Conservation (phyloP, 2,329 filamentous ascomycete species). For the Atkinsonella hypoxylon region DNA sequence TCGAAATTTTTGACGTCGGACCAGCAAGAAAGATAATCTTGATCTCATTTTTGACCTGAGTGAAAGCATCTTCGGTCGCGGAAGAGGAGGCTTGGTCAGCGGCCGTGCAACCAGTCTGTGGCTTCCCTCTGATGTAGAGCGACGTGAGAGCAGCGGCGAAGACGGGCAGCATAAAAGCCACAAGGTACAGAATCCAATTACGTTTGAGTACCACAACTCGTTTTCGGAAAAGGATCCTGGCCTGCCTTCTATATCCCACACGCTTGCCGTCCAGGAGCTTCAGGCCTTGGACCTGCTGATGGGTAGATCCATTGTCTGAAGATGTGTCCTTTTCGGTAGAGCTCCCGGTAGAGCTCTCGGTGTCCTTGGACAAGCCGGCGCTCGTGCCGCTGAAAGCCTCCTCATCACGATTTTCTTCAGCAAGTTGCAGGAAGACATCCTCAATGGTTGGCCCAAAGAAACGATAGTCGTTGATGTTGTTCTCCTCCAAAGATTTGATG, state of each 20-base stretch:
- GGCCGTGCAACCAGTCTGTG: slow-evolving; percentile 39
- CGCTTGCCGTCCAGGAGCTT: slow-evolving; percentile 55
- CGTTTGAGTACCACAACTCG: slow-evolving; percentile 63
- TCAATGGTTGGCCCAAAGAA: slow-evolving; percentile 85
- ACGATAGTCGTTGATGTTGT: slow-evolving; percentile 63
- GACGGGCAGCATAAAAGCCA: slow-evolving; percentile 67
- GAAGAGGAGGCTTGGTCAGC: slow-evolving; percentile 32
- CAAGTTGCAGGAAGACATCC: slow-evolving; percentile 79
- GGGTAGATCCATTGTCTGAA: slow-evolving; percentile 9
- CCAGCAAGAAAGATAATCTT: slow-evolving; percentile 20
- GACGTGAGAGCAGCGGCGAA: slow-evolving; percentile 69
- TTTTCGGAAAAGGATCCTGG: slow-evolving; percentile 64
- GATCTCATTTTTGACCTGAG: slow-evolving; percentile 18
- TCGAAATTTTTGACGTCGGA: slow-evolving; percentile 25
- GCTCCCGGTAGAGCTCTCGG: slow-evolving; percentile 14
- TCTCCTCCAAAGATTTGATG: slow-evolving; percentile 54
- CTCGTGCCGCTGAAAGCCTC: slow-evolving; percentile 18
- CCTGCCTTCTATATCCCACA: slow-evolving; percentile 60
- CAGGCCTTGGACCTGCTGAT: slow-evolving; percentile 23
- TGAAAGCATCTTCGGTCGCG: slow-evolving; percentile 26
- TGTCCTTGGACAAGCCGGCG: slow-evolving; percentile 8
- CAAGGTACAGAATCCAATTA: slow-evolving; percentile 65
- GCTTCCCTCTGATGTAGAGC: slow-evolving; percentile 54
- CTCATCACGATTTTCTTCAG: slow-evolving; percentile 61
- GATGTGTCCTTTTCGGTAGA: slow-evolving; percentile 12